Base-by-base conservation (phyloP, 257 asterid species). In the Solanum tacnaense region DNA sequence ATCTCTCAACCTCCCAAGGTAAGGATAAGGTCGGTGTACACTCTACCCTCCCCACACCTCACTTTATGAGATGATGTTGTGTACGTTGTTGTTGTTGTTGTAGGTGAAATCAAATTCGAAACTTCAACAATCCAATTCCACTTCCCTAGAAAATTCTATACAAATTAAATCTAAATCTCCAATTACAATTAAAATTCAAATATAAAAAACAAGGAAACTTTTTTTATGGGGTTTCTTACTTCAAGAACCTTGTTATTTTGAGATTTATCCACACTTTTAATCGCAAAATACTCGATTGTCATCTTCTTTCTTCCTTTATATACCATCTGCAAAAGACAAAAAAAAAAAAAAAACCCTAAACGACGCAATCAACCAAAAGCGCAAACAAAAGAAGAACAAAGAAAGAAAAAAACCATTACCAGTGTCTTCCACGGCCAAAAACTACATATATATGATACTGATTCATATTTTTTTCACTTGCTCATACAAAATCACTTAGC, bases 241-340 rank as follows among this genome's bases (percentile, higher is more conserved):
- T 97, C 99, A 86, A 96, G 98, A 89, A 97, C 97, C 91, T 97
- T 96, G 91, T 86, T 94, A 91, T 96, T 92, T 70, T 96, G 98
- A 83, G 97, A 92, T 91, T 91, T 97, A 62, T 97, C 99, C 29
- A 97, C 98, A 89, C 99, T 97, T 94, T 97, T 97, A 70, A 97
- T 93, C 5, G 98, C 99, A 85, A 88, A 97, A 87, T 97, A 96
- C 91, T 96, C 97, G 3, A 96, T 41, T 94, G 98, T 95, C 94
- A 94, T 97, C 98, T 97, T 97, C 95, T 94, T 96, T 72, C 98
- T 89, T 70, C 99, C 99, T 92, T 97, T 96, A 83, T 97, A 97
- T 29, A 97, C 98, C 65, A 99, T 95, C 98, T 96, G 94, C 87
- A 56, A 25, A 58, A 44, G 18, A 44, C 52, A 44, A 41, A 2